Evolutionary conservation across 1,139 yeast genomes (phyloP).

Genomic region (Blastobotrys elegans): DNA sequence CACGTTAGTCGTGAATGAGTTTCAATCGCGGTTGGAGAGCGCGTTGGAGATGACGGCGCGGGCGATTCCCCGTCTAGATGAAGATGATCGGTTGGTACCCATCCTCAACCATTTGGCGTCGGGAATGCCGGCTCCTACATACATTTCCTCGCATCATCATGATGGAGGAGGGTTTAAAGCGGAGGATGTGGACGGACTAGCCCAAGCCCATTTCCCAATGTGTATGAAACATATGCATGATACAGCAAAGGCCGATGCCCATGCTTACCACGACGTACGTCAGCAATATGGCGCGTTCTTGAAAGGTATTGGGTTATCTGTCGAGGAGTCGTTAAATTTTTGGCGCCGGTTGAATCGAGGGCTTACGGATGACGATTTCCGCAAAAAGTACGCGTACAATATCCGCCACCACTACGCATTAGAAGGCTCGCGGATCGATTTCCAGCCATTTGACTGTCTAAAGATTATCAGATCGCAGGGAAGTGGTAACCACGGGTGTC

Average conservation of each 20-base stretch:
- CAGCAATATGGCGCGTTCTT: constrained; percentile 79
- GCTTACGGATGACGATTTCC: constrained; percentile 67
- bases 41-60: constrained; percentile 68
- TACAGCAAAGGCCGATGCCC: constrained; percentile 56
- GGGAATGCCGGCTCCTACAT: constrained; percentile 37
- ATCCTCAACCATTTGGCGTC: constrained; percentile 71
- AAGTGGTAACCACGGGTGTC: constrained; percentile 80
- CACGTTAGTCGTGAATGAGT: constrained; percentile 62
- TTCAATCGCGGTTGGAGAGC: constrained; percentile 47
- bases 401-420: constrained; percentile 86
- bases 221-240: constrained; percentile 71
- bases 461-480: constrained; percentile 68
- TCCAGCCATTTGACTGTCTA: constrained; percentile 81
- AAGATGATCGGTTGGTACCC: constrained; percentile 85
- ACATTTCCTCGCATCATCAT: constrained; percentile 20
- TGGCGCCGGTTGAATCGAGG: constrained; percentile 74
- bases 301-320: constrained; percentile 81
- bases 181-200: constrained; percentile 51
- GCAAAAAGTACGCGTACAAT: constrained; percentile 83
- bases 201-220: constrained; percentile 69
- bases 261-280: constrained; percentile 77
- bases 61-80: constrained; percentile 78
- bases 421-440: constrained; percentile 84
- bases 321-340: constrained; percentile 82
- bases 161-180: constrained; percentile 58